phyloP scores from a whole-genome alignment of 163 green algal genomes.

The Scenedesmus sp. region DNA sequence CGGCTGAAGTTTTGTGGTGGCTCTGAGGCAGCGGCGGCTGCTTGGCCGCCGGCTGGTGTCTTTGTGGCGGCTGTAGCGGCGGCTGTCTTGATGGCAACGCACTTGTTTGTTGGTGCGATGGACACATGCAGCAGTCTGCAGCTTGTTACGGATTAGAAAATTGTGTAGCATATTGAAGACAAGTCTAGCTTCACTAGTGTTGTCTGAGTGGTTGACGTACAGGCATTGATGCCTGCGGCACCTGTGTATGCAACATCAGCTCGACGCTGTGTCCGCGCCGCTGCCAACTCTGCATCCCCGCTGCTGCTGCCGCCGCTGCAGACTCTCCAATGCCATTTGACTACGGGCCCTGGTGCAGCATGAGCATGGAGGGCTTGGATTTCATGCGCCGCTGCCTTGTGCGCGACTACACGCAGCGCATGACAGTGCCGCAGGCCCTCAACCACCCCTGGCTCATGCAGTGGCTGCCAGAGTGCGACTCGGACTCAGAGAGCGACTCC shows the following conservation, averaged over 20 bases:
- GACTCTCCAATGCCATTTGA: constrained; percentile 66
- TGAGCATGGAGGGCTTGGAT: constrained; percentile 69
- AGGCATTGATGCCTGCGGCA: no score
- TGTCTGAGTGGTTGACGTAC: no score
- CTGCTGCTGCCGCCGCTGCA: background rate
- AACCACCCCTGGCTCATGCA: constrained; percentile 64
- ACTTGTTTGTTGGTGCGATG: background rate
- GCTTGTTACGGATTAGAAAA: no score
- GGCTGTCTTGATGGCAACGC: background rate
- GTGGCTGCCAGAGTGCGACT: constrained; percentile 51
- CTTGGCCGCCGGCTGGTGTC: no score
- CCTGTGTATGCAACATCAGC: no score
- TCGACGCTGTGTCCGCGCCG: background rate
- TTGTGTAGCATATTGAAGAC: no score
- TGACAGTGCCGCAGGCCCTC: constrained; percentile 67
- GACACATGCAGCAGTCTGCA: no score
- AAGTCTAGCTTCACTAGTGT: no score
- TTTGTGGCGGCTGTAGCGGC: no score
- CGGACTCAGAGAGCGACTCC: background rate
- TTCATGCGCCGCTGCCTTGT: constrained; percentile 70
- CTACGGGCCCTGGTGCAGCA: constrained; percentile 69
- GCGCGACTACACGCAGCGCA: constrained; percentile 57
- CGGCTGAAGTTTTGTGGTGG: background rate
- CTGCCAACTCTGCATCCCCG: background rate
- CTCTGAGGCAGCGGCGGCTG: no score